Conservation (phyloP, 2,329 filamentous ascomycete genomes). For the Aspergillus transmontanensis region DNA sequence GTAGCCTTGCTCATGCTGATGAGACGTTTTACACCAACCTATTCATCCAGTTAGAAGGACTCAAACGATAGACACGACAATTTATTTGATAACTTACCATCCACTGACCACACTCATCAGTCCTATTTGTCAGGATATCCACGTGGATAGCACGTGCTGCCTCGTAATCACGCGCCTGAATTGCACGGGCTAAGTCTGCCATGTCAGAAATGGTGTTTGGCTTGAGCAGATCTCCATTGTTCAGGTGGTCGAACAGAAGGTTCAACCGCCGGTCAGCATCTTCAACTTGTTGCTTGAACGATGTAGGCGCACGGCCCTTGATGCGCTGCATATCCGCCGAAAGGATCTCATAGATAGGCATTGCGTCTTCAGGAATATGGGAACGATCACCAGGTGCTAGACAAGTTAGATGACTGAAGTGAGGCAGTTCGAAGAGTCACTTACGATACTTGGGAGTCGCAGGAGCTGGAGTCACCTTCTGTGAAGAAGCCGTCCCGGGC, state of each 20-base stretch:
- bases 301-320: constrained; percentile 79
- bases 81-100: constrained; percentile 63
- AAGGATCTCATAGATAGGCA: constrained; percentile 79
- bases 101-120: constrained; percentile 81
- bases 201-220: constrained; percentile 64
- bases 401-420: constrained; percentile 18
- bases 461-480: constrained; percentile 42
- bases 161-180: constrained; percentile 71
- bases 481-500: constrained; percentile 54
- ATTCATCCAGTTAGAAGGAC: constrained; percentile 1
- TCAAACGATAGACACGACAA: background rate
- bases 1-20: constrained; percentile 80
- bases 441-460: constrained; percentile 69
- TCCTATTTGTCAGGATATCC: constrained; percentile 75
- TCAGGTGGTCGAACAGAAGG: constrained; percentile 94
- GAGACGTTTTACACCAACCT: constrained; percentile 76
- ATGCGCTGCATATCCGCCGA: constrained; percentile 85
- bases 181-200: constrained; percentile 58
- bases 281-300: constrained; percentile 84
- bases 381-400: constrained; percentile 75
- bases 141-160: constrained; percentile 69
- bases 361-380: constrained; percentile 78
- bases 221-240: constrained; percentile 89
- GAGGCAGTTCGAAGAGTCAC: constrained; percentile 29
- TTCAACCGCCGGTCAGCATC: constrained; percentile 92